Base-by-base conservation (phyloP, 2,329 filamentous ascomycete species). In the Aspergillus versicolor region DNA sequence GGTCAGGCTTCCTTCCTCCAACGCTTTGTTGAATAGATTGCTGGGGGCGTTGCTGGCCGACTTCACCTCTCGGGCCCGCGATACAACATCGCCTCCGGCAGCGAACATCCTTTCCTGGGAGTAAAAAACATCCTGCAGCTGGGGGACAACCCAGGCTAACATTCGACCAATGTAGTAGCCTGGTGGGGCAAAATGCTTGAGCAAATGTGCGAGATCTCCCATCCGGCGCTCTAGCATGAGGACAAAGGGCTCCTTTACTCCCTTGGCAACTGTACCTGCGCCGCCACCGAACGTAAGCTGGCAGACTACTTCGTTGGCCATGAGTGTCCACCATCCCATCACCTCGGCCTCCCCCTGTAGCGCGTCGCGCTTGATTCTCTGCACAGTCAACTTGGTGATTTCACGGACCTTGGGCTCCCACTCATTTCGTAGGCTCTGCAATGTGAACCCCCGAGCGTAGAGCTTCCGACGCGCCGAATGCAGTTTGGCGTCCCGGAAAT, bases 271-370 rank as follows among this genome's bases (percentile, higher is more conserved):
- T 1, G 24, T 52, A 11, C 49, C 40, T 19, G 9, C 40, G 38
- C 49, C 49, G 3, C 49, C 49, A 12, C 50, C 50, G 27, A 52
- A 52, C n/a, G 50, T 37, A 30, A 52, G 40, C 40, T 27, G 41
- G 19, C 40, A 44, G 17, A 44, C 40, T 5, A 52, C 27, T 12
- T 45, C 50, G 40, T 44, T 52, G 7, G 50, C 50, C 50, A 52
- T 52, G 12, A 52, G 50, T 11, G 50, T 52, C 50, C 50, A 45
- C 49, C 49, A 52, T 11, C 27, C 40, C 50, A 52, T 44, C 7
- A 52, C 22, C 15, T 52, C 50, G 7, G 41, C 27, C 24, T 45
- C 27, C 5, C 50, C 50, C 11, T 44, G 19, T 8, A 44, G 6
- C 1, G 50, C 50, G 4, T 52, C 50, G 19, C 15, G 2, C 19